Evolutionary conservation across 352 stramenopile genomes (phyloP), one percentile per base, ranked within the genome.

Genomic region (Phytophthora pistaciae): DNA sequence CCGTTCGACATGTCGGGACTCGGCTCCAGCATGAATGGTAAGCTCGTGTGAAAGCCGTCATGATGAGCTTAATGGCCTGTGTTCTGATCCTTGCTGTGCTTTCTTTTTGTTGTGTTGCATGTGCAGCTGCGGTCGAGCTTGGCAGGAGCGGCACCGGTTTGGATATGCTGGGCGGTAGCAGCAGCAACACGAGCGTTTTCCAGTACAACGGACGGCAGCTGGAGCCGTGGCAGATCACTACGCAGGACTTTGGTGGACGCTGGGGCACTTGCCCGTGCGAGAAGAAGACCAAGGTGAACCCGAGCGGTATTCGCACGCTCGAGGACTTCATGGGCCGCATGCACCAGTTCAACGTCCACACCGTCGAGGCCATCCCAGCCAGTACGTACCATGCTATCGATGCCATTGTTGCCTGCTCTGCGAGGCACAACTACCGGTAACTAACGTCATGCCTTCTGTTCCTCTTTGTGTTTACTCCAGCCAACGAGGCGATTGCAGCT

Each of bases 401-500:
- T 27, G 46, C 23, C 54, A 33, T 65, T 20, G 31, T 66, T 56
- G 20, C 31, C 60, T 6, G 55, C 7, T 66, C 3, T 76, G n/a
- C 56, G 36, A 1, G 62, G 18, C 64, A 23, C 62, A 20, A 21
- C n/a, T 46, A n/a, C n/a, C n/a, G n/a, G n/a, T n/a, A 29, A 29
- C 52, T 73, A 77, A 78, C 42, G 14, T 56, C 16, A n/a, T 56
- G 27, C 3, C 13, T 60, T 31, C 14, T 68, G 23, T 50, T 52
- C 14, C 56, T 20, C 13, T 59, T 7, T 57, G 61, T 52, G 21
- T 53, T 65, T 46, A 55, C 18, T 42, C 21, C 55, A 95, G 89
- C 90, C 13, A 97, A 95, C 74, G 90, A 97, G 81, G 90, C 90
- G 50, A 97, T 97, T 68, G 87, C 90, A 23, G 83, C 88, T 40